Base-by-base conservation (phyloP, 1,139 yeast species). In the Saccharomyces pastorianus region DNA sequence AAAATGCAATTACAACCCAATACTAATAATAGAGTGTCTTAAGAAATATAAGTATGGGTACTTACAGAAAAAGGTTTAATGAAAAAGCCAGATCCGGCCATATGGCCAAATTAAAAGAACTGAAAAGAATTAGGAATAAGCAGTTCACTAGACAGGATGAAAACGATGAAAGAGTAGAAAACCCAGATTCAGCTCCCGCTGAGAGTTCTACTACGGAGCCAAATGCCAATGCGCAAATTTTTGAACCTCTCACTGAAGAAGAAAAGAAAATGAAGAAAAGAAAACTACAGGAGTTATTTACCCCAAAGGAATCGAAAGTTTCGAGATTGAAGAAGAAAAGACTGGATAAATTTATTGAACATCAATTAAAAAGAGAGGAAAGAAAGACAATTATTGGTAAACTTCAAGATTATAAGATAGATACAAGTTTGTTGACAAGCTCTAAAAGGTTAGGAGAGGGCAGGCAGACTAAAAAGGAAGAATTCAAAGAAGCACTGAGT, bases 281-380 rank as follows among this genome's bases (percentile, higher is more conserved):
- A 56, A 80, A 79, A 57, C 68, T 90, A 48, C 72, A 79, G 34
- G 72, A 89, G 27, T 74, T 80, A 54, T 61, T 74, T 25, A 78
- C 78, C 53, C 84, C 86, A 41, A 73, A 77, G 55, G 80, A 79
- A 56, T 73, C 85, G 20, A 89, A 89, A 65, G 71, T 88, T 53
- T 83, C 95, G 0, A 74, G 81, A 52, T 78, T 85, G 49, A 93
- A 91, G 71, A 81, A 81, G 71, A 93, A 93, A 72, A 71, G 93
- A 58, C 69, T 85, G 53, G 91, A 85, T 59, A 85, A 85, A 67
- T 85, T 84, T 64, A 84, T 85, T 38, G 96, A 90, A 58, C 95
- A 87, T 71, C 98, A 93, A 70, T 70, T 93, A 59, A 86, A 87
- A 62, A 79, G 96, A 67, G 96, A 91, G 68, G 98, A 93, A 71